Evolutionary conservation across 2,329 filamentous ascomycete species (phyloP), one percentile per base, ranked within the genome.

Genomic region (Sporothrix pseudoabietina): DNA sequence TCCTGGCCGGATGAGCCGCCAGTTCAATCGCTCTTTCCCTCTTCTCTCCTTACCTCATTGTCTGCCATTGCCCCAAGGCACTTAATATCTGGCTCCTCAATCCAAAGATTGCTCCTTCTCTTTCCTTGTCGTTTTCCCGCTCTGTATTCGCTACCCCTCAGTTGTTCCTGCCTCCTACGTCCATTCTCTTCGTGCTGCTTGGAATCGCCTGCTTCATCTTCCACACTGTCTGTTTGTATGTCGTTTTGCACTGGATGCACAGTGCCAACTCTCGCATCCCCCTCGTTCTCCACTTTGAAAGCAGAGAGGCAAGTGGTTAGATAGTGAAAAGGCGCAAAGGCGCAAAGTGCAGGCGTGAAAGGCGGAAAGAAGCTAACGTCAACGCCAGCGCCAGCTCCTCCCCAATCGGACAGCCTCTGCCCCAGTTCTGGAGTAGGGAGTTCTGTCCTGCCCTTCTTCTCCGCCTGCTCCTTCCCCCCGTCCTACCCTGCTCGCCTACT

Each of bases 271-370:
- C 54, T n/a, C 19, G 22, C 44, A 49, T n/a, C 35, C 57, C 66
- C 32, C 72, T 70, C 32, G 30, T 65, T 66, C 68, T 30, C 72
- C 72, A 65, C 72, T 66, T 55, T 61, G 61, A 47, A 47, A 66
- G 59, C 59, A 65, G 44, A 69, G 47, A 54, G 41, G 30, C 44
- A 39, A 54, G 32, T 63, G 19, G 55, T 32, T 35, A 49, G 69
- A 71, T 63, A 63, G 69, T 44, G 52, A 41, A 54, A 35, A 54
- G 35, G 32, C 39, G 61, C 39, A 66, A 47, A 47, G 39, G 22
- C 39, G 61, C 39, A 65, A 26, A 65, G 59, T 22, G 35, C 35
- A 19, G 61, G 26, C 9, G 65, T 69, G 47, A 54, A 54, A 35
- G 66, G 66, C 30, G 44, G 61, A 32, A 59, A 68, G 49, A 68